phyloP scores from a whole-genome alignment of 345 rosid species.

The Euphorbia lathyris region DNA sequence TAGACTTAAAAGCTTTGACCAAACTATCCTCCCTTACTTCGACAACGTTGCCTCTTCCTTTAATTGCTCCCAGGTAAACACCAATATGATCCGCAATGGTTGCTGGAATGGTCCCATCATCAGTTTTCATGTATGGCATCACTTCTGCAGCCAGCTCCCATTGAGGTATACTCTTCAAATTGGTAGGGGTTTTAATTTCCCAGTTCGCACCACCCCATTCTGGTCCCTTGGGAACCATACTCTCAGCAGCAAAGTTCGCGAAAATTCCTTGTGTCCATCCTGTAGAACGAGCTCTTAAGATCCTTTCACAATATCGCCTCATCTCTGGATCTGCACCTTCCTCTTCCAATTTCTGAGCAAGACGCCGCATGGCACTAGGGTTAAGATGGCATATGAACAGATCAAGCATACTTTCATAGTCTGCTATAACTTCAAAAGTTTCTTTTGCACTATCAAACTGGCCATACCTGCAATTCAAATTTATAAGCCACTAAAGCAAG shows the following conservation, averaged over 20 bases:
- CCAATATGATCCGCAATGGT: constrained; percentile 85
- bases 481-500: constrained; percentile 9
- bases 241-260: constrained; percentile 99
- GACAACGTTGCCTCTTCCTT: constrained; percentile 87
- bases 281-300: constrained; percentile 83
- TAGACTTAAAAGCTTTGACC: constrained; percentile 58
- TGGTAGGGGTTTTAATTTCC: constrained; percentile 92
- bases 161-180: constrained; percentile 76
- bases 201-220: constrained; percentile 99
- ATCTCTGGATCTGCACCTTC: constrained; percentile 79
- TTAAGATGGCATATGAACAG: constrained; percentile 96
- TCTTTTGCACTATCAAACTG: constrained; percentile 96
- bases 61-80: constrained; percentile 87
- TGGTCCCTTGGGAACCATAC: constrained; percentile 96
- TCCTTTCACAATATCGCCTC: constrained; percentile 90
- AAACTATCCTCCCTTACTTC: constrained; percentile 83
- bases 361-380: constrained; percentile 97
- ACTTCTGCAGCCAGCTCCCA: constrained; percentile 99
- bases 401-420: constrained; percentile 93
- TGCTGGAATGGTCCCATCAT: constrained; percentile 90
- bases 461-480: constrained; percentile 66
- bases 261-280: constrained; percentile 99
- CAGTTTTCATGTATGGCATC: constrained; percentile 96
- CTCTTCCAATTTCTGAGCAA: constrained; percentile 96
- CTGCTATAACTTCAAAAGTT: constrained; percentile 94